Evolutionary conservation across 108 stramenopile genomes (phyloP), one percentile per base, ranked within the genome.

Genomic region (Skeletonema grethae): DNA sequence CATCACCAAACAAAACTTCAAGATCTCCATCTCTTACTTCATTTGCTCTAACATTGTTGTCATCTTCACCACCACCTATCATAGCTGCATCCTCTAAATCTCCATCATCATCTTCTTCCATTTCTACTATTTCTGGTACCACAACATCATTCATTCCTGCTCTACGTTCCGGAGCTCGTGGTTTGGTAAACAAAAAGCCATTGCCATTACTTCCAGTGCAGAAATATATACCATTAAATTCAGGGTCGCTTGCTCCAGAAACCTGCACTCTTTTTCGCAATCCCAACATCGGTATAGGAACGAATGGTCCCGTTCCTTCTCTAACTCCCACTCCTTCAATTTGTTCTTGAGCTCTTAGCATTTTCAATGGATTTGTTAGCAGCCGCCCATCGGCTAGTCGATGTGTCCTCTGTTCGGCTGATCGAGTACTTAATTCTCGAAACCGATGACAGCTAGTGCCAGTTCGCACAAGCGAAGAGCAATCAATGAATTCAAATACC

Each of bases 151-250:
- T 28, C 16, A 46, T 63, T 22, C 8, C 16, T 13, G 74, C 67
- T 46, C 73, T 69, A 28, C 73, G 30, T 12, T 77, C 77, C 16
- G 85, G 77, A 61, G 56, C 56, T 41, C 90, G 75, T 18, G 93
- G 90, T 65, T 94, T 94, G 58, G 90, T 90, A 72, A 89, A 91
- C 22, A 84, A 63, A 56, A 83, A 89, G 30, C 87, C 91, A 66
- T 94, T 94, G 4, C 90, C 87, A 64, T 90, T 89, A 53, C 79
- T 79, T 28, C 84, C 85, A 7, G 90, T 93, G 67, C 92, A 93
- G 73, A 84, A 86, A 62, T 93, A 93, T n/a, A 90, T 70, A 9
- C 92, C 92, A 77, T 93, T 90, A 62, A 77, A 87, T 58, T 93
- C 90, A 2, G 87, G 81, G 80, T 93, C 92, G 3, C 90, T 90